Evolutionary conservation across 257 asterid species (phyloP).

Genomic region (Solanum piurae): DNA sequence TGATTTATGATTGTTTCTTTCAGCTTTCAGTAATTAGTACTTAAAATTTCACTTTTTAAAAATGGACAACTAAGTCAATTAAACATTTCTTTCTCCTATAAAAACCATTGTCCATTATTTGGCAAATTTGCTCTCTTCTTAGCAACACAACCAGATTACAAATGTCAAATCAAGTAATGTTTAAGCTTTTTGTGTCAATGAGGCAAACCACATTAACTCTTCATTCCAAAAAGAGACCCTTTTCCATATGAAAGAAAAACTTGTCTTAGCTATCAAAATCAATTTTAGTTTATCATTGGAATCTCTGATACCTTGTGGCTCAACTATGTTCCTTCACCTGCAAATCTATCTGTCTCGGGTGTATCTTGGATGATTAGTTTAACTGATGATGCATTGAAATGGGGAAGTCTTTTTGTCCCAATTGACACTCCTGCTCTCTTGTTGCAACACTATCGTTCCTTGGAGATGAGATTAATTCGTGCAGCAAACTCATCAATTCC

Average conservation of each 20-base stretch:
- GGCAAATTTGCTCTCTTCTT: too few species aligned
- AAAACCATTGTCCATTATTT: too few species aligned
- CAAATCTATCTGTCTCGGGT: not conserved
- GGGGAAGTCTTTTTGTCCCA: not conserved
- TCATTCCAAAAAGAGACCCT: not conserved
- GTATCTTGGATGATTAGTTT: not conserved
- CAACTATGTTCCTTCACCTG: not conserved
- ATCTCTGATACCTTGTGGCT: not conserved
- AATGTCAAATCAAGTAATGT: too few species aligned
- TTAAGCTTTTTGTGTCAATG: not conserved
- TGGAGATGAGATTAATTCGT: constrained; percentile 22
- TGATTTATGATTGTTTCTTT: too few species aligned
- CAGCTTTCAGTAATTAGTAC: too few species aligned
- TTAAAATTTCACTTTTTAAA: too few species aligned
- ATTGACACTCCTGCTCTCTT: not conserved
- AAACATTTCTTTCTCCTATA: too few species aligned
- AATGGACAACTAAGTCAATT: too few species aligned
- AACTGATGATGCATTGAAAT: not conserved
- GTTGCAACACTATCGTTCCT: not conserved
- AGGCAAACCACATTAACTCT: not conserved
- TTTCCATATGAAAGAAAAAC: not conserved
- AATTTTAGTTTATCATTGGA: not conserved
- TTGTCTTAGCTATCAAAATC: not conserved
- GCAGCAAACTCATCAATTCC: constrained; percentile 39
- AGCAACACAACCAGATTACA: too few species aligned